These are phyloP conservation scores for Ascosphaera aggregata DNA, from an alignment of 2,329 filamentous ascomycete genomes.

Conservation along the genomic window DNA sequence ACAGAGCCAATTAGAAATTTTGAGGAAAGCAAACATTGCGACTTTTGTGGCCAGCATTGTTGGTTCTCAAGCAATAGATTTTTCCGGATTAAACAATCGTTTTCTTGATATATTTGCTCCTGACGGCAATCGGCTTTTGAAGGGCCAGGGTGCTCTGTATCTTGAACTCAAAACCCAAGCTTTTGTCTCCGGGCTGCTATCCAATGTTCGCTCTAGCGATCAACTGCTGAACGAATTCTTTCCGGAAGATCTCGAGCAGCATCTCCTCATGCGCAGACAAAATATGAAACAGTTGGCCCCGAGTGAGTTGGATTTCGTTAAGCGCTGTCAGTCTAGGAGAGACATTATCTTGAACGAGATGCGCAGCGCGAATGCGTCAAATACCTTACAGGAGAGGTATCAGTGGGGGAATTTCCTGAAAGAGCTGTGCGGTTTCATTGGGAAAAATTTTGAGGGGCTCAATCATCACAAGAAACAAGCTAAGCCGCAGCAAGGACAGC, in stretches of 20 bases:
- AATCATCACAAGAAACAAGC: conserved; percentile 24
- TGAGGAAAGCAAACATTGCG: conserved; percentile 40
- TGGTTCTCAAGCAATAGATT: conserved; percentile 38
- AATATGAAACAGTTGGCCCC: conserved; percentile 30
- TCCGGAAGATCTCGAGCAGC: conserved; percentile 30
- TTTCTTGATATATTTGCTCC: conserved; percentile 42
- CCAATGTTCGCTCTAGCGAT: conserved; percentile 29
- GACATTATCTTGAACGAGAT: conserved; percentile 32
- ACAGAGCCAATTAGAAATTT: conserved; percentile 30
- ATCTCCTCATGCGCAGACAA: conserved; percentile 29
- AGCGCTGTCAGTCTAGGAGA: conserved; percentile 28
- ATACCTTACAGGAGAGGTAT: conserved; percentile 32
- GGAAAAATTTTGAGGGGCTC: conserved; percentile 31
- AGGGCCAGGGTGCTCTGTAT: conserved; percentile 36
- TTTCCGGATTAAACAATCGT: conserved; percentile 37
- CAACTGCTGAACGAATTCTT: conserved; percentile 37
- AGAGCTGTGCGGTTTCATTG: conserved; percentile 33
- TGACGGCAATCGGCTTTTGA: conserved; percentile 31
- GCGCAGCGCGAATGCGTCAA: conserved; percentile 25
- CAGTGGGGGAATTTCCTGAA: conserved; percentile 40
- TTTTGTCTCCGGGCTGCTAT: conserved; percentile 37
- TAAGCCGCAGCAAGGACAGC: too few species aligned
- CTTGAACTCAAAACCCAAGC: conserved; percentile 44
- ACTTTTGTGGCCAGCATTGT: conserved; percentile 42
- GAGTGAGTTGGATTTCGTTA: conserved; percentile 36